Base-by-base conservation (phyloP, 2,329 filamentous ascomycete species). In the Cytospora mali region DNA sequence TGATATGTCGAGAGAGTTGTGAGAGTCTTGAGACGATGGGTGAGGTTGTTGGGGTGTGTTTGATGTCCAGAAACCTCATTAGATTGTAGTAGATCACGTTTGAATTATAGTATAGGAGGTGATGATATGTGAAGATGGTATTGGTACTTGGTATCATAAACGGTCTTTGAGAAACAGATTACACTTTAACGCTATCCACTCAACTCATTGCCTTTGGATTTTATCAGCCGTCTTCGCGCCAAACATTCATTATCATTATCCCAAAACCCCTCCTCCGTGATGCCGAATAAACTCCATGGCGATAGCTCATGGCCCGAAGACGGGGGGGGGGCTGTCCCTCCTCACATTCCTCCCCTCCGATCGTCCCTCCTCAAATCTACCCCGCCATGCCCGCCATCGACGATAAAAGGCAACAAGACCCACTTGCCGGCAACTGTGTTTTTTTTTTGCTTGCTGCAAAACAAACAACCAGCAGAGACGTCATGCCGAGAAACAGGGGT, bases 401-500 rank as follows among this genome's bases (percentile, higher is more conserved):
- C 39, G 39, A 42, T 42, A 42, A n/a, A 42, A n/a, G n/a, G 18
- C 18, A 21, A 42, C 18, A 18, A 18, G 52, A 29, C 52, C 52
- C 52, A 55, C 52, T 23, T 55, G 18, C 35, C 35, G 35, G 54
- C 35, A 48, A 27, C 23, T 46, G 23, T 33, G 31, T 13, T 33
- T 7, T 13, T 33, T 33, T 13, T 33, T 13, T 33, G 31, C n/a
- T n/a, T n/a, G 31, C 31, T 33, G 31, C 10, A 33, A 33, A 33
- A 7, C 10, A n/a, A n/a, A n/a, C n/a, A n/a, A n/a, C 31, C 9
- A 33, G 5, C 5, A 13, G 10, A 6, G 31, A 33, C 31, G 31
- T 33, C 25, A 18, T 31, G 42, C 42, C 42, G 18, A 48, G 16
- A 18, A 16, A 64, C 76, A 77, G 61, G 73, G 70, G 58, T 77